These are phyloP conservation scores for Lentinus brumalis DNA, from an alignment of 768 basidiomycete species.

Conservation along the genomic window DNA sequence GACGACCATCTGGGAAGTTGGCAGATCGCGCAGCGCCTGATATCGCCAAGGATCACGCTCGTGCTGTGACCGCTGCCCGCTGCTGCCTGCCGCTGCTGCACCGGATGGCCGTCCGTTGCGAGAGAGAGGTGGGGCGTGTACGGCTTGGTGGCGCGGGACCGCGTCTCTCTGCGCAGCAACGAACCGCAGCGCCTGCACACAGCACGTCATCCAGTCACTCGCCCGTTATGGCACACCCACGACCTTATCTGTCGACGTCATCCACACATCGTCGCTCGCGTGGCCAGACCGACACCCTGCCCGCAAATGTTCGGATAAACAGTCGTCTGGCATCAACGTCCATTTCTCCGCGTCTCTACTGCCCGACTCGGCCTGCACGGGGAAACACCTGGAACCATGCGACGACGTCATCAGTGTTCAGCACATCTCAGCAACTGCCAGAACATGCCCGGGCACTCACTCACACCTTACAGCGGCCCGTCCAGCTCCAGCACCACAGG, in stretches of 20 bases:
- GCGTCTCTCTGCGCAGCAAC: too few relatives aligned
- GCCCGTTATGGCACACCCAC: slow-evolving; percentile 2
- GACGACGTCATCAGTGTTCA: neutral
- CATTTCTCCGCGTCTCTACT: neutral
- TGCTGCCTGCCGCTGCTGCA: neutral
- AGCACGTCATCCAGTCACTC: neutral
- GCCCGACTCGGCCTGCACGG: neutral
- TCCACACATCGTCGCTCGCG: slow-evolving; percentile 1
- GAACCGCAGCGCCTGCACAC: neutral
- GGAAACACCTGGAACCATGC: too few relatives aligned
- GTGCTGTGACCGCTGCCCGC: too few relatives aligned
- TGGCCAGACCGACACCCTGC: neutral
- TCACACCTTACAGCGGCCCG: slow-evolving; percentile 36
- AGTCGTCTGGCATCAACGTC: too few relatives aligned
- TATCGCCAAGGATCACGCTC: neutral
- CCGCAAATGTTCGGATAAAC: neutral
- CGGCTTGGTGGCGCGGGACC: too few relatives aligned
- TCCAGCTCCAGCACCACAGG: slow-evolving; percentile 79
- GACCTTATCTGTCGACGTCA: slow-evolving; percentile 18
- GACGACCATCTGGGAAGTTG: neutral
- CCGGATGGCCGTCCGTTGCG: neutral
- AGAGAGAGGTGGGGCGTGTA: too few relatives aligned
- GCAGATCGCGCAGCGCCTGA: slow-evolving; percentile 10
- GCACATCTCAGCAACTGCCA: neutral
- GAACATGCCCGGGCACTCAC: neutral